Evolutionary conservation across 2,329 filamentous ascomycete genomes (phyloP).

Genomic region (Calonectria pteridis): DNA sequence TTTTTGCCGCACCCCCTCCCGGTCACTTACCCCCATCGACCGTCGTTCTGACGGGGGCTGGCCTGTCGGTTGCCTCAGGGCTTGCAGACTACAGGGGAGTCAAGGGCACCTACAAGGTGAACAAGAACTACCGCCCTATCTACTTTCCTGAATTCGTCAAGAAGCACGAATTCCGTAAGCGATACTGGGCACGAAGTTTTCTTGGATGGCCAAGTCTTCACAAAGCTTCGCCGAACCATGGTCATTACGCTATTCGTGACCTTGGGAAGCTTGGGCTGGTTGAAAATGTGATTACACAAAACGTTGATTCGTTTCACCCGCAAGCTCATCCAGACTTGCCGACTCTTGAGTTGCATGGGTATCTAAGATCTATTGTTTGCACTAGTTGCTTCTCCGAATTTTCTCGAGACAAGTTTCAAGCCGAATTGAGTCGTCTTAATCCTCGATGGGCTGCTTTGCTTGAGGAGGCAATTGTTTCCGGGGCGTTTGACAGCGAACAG

Average conservation of each 20-base stretch:
- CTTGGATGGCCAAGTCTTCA: conserved; percentile 89
- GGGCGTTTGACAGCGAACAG: conserved; percentile 83
- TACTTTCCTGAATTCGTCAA: conserved; percentile 91
- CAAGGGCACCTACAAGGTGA: conserved; percentile 92
- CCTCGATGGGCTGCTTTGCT: conserved; percentile 88
- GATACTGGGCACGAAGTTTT: conserved; percentile 97
- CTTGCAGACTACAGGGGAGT: conserved; percentile 92
- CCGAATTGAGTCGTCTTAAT: conserved; percentile 81
- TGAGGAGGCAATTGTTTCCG: conserved; percentile 75
- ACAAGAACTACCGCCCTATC: conserved; percentile 90
- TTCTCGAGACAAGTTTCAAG: conserved; percentile 80
- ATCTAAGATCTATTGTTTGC: conserved; percentile 85
- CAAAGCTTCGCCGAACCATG: conserved; percentile 82
- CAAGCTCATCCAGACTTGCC: conserved; percentile 79
- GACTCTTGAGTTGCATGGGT: conserved; percentile 92
- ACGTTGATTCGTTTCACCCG: conserved; percentile 95
- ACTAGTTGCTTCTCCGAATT: conserved; percentile 81
- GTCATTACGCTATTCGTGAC: conserved; percentile 81
- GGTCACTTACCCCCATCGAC: conserved; percentile 60
- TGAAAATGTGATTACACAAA: conserved; percentile 88
- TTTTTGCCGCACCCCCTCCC: conserved; percentile 75
- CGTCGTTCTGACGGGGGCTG: conserved; percentile 79
- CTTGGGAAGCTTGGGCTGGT: conserved; percentile 80
- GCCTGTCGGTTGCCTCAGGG: conserved; percentile 92
- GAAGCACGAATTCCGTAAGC: conserved; percentile 85